Evolutionary conservation across 495 filamentous ascomycete species (phyloP).

Genomic region (Xylaria curta): DNA sequence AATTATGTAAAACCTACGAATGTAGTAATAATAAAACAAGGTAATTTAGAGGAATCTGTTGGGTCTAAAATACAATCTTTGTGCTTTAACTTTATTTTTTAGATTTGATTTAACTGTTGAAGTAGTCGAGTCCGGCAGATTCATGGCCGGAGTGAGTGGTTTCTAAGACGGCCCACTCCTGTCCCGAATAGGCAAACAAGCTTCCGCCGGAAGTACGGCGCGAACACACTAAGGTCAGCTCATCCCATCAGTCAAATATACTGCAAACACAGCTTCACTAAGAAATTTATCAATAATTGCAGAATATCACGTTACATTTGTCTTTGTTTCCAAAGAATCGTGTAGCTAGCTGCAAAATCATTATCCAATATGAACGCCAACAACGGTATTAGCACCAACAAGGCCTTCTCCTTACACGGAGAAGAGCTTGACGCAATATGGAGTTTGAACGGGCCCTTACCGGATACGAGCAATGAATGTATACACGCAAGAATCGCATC

Average conservation of each 20-base stretch:
- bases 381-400: neutral
- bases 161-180: no score
- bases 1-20: neutral
- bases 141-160: neutral
- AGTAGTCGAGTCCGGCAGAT: neutral
- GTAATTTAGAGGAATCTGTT: neutral
- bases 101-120: neutral
- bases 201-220: no score
- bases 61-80: neutral
- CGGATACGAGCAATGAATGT: neutral
- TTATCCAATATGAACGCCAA: neutral
- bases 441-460: neutral
- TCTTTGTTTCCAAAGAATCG: neutral
- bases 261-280: neutral
- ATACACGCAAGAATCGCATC: neutral
- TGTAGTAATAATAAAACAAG: neutral
- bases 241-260: neutral
- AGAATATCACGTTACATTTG: neutral
- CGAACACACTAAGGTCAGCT: neutral
- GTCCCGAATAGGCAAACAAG: no score
- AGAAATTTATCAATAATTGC: neutral
- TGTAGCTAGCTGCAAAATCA: neutral
- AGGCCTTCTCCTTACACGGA: neutral
- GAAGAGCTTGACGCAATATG: neutral
- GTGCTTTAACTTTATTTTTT: neutral